These are phyloP conservation scores for Luffa aegyptiaca DNA, from an alignment of 306 rosid species.

Conservation along the genomic window DNA sequence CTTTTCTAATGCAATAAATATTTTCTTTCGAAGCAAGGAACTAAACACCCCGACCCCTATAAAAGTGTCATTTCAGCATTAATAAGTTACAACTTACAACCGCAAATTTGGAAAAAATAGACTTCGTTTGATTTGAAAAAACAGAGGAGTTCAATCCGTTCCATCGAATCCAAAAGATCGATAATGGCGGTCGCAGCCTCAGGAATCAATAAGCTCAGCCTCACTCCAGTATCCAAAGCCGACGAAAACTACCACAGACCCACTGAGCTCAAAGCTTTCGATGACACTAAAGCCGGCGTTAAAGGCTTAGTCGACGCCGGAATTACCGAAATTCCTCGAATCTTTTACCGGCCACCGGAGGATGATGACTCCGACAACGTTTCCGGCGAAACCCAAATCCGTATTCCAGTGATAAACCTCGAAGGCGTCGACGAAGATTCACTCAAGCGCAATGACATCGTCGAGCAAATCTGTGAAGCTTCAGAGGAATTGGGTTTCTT, in stretches of 20 bases:
- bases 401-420: constrained; percentile 29
- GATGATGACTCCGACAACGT: not conserved
- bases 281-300: constrained; percentile 31
- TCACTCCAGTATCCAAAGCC: not conserved
- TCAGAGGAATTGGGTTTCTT: constrained; percentile 31
- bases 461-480: constrained; percentile 18
- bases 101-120: too few species aligned
- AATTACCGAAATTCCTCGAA: constrained; percentile 20
- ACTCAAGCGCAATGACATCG: constrained; percentile 8
- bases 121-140: not conserved
- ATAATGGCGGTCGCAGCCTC: not conserved
- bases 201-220: not conserved
- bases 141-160: not conserved
- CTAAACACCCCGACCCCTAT: too few species aligned
- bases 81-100: not conserved
- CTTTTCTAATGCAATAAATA: too few species aligned
- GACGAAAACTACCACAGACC: not conserved
- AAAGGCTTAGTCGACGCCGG: constrained; percentile 31
- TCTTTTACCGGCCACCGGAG: constrained; percentile 16
- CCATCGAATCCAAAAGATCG: not conserved
- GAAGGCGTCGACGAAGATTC: constrained; percentile 8
- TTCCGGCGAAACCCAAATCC: not conserved
- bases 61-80: not conserved
- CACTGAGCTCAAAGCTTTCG: constrained; percentile 23
- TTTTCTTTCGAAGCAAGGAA: too few species aligned